Conservation (phyloP, 129 eudicot genomes). For the Flaveria robusta region DNA sequence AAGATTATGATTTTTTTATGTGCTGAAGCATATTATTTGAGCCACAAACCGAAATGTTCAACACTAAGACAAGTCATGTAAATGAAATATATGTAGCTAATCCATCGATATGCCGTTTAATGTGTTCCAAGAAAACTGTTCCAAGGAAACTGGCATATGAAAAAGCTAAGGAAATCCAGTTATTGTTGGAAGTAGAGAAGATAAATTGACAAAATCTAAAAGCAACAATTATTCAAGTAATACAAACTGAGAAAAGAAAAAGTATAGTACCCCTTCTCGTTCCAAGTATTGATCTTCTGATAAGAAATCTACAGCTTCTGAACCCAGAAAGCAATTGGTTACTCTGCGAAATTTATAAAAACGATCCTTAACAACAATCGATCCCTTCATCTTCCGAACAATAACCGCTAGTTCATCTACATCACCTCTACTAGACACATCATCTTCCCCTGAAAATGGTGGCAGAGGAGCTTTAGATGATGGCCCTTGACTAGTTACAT, state of each 20-base stretch:
- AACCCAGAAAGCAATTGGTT: constrained; percentile 61
- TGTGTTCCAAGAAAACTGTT: background rate
- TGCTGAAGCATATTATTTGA: background rate
- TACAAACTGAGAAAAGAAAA: constrained; percentile 25
- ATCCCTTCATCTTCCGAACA: constrained; percentile 57
- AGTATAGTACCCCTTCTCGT: constrained; percentile 57
- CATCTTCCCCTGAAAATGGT: constrained; percentile 82
- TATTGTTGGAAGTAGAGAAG: constrained; percentile 14
- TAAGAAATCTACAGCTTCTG: constrained; percentile 74
- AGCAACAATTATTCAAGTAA: constrained; percentile 3
- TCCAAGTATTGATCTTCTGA: constrained; percentile 73
- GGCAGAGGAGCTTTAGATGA: constrained; percentile 71
- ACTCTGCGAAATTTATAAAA: constrained; percentile 62
- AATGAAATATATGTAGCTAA: constrained; percentile 13
- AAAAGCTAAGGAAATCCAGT: background rate
- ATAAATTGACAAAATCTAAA: background rate
- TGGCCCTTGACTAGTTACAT: constrained; percentile 51
- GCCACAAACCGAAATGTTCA: background rate
- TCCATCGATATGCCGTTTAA: constrained; percentile 7
- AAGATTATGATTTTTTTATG: background rate
- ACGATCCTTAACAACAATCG: constrained; percentile 52
- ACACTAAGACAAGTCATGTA: background rate
- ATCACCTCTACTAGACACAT: constrained; percentile 49
- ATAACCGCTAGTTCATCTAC: constrained; percentile 70
- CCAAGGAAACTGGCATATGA: background rate